These are phyloP conservation scores for Rhodomyrtus psidioides DNA, from an alignment of 441 rosid genomes.

Conservation along the genomic window DNA sequence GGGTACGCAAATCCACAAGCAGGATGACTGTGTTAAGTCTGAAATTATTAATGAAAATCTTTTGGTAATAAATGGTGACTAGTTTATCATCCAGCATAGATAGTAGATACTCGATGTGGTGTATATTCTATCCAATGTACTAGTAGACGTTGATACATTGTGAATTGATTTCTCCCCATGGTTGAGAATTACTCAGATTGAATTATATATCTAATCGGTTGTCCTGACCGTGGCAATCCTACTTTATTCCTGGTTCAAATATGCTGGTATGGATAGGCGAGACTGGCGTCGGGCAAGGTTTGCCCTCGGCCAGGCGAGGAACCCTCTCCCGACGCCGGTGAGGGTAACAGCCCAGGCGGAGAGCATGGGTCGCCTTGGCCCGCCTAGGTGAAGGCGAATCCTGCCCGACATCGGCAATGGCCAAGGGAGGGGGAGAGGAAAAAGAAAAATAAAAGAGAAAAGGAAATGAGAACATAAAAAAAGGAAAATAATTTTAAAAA, in stretches of 20 bases:
- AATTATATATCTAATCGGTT: not conserved
- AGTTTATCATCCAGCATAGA: not conserved
- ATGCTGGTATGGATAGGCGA: too few species aligned
- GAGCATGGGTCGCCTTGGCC: too few species aligned
- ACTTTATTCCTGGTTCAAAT: not conserved
- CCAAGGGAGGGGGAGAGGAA: too few species aligned
- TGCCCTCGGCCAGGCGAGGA: too few species aligned
- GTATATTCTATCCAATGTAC: not conserved
- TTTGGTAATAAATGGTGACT: not conserved
- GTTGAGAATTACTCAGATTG: not conserved
- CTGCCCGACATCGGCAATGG: too few species aligned
- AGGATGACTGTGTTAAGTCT: not conserved
- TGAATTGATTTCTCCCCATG: not conserved
- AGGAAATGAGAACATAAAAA: too few species aligned
- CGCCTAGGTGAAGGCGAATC: too few species aligned
- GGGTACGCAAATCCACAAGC: not conserved
- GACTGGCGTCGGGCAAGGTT: too few species aligned
- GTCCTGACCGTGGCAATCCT: not conserved
- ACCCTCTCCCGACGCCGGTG: too few species aligned
- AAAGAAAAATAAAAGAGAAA: too few species aligned
- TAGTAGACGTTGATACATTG: not conserved
- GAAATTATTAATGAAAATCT: not conserved
- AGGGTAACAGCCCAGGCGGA: too few species aligned
- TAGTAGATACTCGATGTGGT: not conserved
- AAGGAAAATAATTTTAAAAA: too few species aligned